These are phyloP conservation scores for Aureobasidium sp. DNA, from an alignment of 2,329 filamentous ascomycete species.

Conservation along the genomic window DNA sequence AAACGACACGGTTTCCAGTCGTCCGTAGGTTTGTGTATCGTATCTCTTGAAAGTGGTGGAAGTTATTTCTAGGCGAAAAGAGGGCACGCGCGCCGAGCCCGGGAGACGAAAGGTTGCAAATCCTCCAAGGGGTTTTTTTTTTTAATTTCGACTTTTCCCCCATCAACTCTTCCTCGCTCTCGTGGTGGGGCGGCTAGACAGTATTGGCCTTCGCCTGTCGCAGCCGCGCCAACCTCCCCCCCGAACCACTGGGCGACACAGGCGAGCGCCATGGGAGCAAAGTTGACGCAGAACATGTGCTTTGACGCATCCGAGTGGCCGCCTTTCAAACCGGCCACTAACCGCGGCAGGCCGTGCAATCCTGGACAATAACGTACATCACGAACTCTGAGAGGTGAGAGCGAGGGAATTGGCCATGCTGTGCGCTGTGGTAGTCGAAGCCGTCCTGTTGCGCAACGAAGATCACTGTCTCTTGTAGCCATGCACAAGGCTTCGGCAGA, in stretches of 20 bases:
- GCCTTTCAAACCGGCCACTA: neutral
- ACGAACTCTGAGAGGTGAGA: conserved; percentile 4
- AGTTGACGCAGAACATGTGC: neutral
- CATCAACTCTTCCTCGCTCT: neutral
- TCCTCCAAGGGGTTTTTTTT: neutral
- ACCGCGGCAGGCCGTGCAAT: conserved; percentile 9
- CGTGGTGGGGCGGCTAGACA: neutral
- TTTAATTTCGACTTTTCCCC: neutral
- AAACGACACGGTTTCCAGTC: neutral
- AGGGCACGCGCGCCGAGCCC: neutral
- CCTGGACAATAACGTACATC: conserved; percentile 5
- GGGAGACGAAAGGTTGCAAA: neutral
- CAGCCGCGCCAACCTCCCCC: neutral
- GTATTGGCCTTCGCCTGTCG: neutral
- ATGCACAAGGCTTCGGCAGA: neutral
- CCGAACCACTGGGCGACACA: neutral
- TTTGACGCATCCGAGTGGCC: conserved; percentile 13
- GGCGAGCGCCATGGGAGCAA: neutral
- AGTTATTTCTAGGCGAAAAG: neutral
- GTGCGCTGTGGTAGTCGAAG: neutral
- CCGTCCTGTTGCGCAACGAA: neutral
- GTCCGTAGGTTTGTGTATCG: neutral
- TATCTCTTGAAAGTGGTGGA: neutral
- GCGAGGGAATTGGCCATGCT: neutral
- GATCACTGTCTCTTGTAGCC: neutral